Evolutionary conservation across 1,284 basidiomycete species (phyloP).

Genomic region (Pisolithus thermaeus): DNA sequence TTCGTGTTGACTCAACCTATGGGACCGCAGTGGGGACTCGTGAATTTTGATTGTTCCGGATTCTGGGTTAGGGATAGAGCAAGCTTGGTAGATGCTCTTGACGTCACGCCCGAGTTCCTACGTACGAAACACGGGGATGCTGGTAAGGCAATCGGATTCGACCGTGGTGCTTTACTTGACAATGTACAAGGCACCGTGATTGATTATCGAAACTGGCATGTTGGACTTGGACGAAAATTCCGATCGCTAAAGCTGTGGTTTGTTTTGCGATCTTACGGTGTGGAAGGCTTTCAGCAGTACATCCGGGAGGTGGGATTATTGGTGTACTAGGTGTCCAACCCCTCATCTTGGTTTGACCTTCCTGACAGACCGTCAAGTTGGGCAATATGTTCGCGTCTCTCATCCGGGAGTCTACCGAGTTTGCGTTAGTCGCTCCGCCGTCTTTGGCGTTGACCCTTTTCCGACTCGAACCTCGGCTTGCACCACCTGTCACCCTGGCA

Average conservation of each 20-base stretch:
- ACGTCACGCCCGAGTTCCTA: constrained; percentile 84
- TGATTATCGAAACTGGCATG: constrained; percentile 94
- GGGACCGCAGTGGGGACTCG: constrained; percentile 67
- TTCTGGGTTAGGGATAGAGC: constrained; percentile 77
- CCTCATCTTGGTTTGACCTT: neutral
- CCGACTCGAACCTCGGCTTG: constrained; percentile 45
- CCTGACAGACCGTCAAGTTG: constrained; percentile 52
- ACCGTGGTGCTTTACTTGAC: neutral
- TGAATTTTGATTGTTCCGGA: constrained; percentile 82
- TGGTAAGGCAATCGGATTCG: constrained; percentile 34
- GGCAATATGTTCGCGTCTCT: constrained; percentile 58
- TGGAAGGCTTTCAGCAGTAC: constrained; percentile 71
- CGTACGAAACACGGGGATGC: constrained; percentile 70
- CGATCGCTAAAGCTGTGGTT: constrained; percentile 93
- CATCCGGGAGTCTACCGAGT: constrained; percentile 43
- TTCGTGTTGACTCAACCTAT: neutral
- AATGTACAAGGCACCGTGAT: constrained; percentile 61
- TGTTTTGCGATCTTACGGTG: constrained; percentile 78
- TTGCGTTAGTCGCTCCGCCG: constrained; percentile 59
- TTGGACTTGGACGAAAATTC: constrained; percentile 85
- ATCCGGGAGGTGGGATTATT: constrained; percentile 41
- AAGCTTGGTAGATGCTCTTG: constrained; percentile 75
- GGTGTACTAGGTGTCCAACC: neutral
- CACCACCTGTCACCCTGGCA: constrained; percentile 13
- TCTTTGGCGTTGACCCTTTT: constrained; percentile 73